A percentile compares a stretch with the other conserved stretches of the same genome.
Evolutionary conservation across 106 monocot genomes (phyloP).

Genomic region (Xerophyta viscosa): DNA sequence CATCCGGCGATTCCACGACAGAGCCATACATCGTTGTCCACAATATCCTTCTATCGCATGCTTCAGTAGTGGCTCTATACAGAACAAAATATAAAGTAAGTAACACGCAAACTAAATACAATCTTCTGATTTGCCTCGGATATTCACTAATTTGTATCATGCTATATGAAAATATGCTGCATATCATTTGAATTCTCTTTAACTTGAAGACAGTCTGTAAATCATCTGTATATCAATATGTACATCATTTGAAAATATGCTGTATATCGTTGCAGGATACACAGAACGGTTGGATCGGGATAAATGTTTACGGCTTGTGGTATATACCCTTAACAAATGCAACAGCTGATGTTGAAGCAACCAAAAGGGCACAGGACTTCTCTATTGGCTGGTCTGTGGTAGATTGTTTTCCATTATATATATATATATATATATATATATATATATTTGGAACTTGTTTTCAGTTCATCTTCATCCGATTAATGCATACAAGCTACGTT

Average conservation of each 20-base stretch:
- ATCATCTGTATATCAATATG: too few relatives aligned
- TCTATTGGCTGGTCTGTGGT: constrained; percentile 51
- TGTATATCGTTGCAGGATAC: constrained; percentile 37
- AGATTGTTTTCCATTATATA: too few relatives aligned
- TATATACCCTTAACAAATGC: constrained; percentile 31
- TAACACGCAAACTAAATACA: neutral
- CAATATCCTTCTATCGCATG: constrained; percentile 39
- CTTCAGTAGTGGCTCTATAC: constrained; percentile 28
- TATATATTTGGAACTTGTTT: too few relatives aligned
- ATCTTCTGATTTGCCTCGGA: too few relatives aligned
- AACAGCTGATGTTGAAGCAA: constrained; percentile 47
- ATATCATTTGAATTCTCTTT: too few relatives aligned
- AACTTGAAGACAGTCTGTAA: too few relatives aligned
- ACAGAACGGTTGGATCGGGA: constrained; percentile 54
- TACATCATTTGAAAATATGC: too few relatives aligned
- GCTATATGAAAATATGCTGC: too few relatives aligned
- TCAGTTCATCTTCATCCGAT: too few relatives aligned
- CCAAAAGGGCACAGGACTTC: constrained; percentile 41
- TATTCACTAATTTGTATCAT: too few relatives aligned
- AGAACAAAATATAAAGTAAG: constrained; percentile 45
- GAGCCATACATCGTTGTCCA: constrained; percentile 48
- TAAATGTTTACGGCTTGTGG: constrained; percentile 43
- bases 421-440: too few relatives aligned
- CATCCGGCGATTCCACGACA: constrained; percentile 30
- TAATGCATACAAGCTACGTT: too few relatives aligned